phyloP scores from a whole-genome alignment of 495 filamentous ascomycete genomes.

The Talaromyces ruber region DNA sequence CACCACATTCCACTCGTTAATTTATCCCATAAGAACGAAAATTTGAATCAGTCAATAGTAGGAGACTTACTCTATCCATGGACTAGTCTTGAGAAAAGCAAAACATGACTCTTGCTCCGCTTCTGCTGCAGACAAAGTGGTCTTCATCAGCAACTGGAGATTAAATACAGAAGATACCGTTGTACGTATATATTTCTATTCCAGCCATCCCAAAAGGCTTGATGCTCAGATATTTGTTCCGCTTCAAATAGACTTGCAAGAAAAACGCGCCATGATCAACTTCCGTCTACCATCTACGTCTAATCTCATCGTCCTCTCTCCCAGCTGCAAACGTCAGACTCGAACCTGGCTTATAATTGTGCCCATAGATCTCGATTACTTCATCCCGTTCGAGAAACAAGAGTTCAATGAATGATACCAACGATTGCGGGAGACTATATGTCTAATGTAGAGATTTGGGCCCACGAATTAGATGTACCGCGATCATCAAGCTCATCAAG shows the following conservation, averaged over 20 bases:
- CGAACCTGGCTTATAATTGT: neutral
- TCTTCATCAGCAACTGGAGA: neutral
- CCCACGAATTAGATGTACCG: neutral
- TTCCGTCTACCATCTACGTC: neutral
- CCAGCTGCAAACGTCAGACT: neutral
- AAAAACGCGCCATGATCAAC: neutral
- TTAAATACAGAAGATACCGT: neutral
- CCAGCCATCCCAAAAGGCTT: too few relatives aligned
- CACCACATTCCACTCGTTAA: too few relatives aligned
- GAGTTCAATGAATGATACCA: neutral
- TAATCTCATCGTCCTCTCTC: neutral
- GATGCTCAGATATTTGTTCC: neutral
- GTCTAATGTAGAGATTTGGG: neutral
- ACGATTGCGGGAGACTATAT: neutral
- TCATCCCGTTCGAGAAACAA: neutral
- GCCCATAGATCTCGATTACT: neutral
- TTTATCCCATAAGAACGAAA: too few relatives aligned
- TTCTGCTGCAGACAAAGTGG: neutral
- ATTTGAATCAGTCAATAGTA: too few relatives aligned
- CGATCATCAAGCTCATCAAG: neutral
- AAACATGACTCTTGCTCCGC: neutral
- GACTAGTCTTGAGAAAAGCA: neutral
- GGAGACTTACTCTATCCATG: too few relatives aligned
- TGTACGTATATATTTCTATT: neutral
- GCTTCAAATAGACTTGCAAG: neutral